Conservation (phyloP, 2,329 filamentous ascomycete genomes). For the Fusarium continuum region DNA sequence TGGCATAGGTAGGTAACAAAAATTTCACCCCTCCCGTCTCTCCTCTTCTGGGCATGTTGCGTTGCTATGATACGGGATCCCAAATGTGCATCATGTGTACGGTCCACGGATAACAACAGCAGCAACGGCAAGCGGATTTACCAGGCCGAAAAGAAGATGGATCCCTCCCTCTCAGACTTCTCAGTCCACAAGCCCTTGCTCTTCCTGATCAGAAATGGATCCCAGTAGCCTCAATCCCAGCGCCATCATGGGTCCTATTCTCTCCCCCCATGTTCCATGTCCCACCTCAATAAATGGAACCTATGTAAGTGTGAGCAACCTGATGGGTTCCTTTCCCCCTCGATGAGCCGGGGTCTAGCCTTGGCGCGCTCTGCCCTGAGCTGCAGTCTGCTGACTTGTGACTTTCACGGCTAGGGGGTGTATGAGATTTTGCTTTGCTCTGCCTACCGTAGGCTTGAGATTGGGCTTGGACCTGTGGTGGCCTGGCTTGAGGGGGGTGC, state of each 20-base stretch:
- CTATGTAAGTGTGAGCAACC: neutral
- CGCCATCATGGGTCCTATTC: conserved; percentile 24
- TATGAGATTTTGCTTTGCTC: conserved; percentile 17
- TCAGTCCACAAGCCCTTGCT: conserved; percentile 11
- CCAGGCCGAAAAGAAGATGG: conserved; percentile 26
- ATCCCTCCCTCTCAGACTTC: neutral
- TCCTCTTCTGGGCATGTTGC: no score
- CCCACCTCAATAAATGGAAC: conserved; percentile 9
- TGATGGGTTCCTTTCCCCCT: conserved; percentile 20
- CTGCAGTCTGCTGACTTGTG: conserved; percentile 29
- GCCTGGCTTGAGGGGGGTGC: conserved; percentile 4
- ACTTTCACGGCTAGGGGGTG: conserved; percentile 12
- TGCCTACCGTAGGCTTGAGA: neutral
- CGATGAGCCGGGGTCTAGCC: conserved; percentile 35
- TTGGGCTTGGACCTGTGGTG: neutral
- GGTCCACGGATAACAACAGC: conserved; percentile 5
- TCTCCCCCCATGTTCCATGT: conserved; percentile 26
- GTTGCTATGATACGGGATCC: conserved; percentile 27
- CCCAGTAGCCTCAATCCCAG: conserved; percentile 30
- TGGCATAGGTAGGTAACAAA: conserved; percentile 10
- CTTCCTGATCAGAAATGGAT: conserved; percentile 24
- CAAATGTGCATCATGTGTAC: conserved; percentile 30
- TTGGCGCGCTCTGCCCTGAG: conserved; percentile 29
- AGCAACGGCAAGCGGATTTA: conserved; percentile 24
- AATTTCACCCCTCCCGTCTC: neutral